Evolutionary conservation across 768 basidiomycete genomes (phyloP), one percentile per base, ranked within the genome.

Genomic region (Leccinum rimulosum): DNA sequence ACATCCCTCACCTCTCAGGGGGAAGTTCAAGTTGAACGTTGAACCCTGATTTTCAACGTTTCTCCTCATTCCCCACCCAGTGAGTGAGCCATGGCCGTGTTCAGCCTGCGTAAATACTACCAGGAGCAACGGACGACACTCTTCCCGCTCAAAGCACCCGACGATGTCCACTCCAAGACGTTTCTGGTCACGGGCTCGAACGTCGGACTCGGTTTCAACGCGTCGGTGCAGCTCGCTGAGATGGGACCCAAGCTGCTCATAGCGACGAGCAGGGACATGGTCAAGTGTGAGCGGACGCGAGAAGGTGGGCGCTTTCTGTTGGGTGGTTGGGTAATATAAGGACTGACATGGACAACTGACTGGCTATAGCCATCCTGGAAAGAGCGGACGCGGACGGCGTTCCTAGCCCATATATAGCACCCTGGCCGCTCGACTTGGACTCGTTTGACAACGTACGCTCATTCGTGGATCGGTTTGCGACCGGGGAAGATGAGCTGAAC

Each of bases 171-270:
- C 7, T 79, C 77, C 4, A 80, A 80, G 65, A 79, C 78, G 6
- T 71, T 84, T 19, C 58, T 83, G 10, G 76, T 85, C 22, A 72
- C 76, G 15, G 78, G 77, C 6, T 80, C 82, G 0, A 86, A 82
- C 62, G 71, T 73, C 22, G 84, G 68, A 11, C 25, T 71, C 11
- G 70, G 67, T 9, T 58, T 69, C 33, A 68, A 69, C 50, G 63
- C 74, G 1, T 57, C 68, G 3, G 66, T 64, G 33, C 74, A 71
- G 35, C 65, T 77, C 48, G 70, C 75, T 9, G 36, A 54, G 30
- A 72, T 76, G 69, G 61, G 59, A 11, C 73, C 75, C 12, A 68
- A 52, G 19, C 33, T 64, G 10, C 60, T 77, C 4, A 64, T 77
- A 31, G 64, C 75, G 17, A 74, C 73, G 4, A 73, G 75, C 59